Base-by-base conservation (phyloP, 2,329 filamentous ascomycete genomes). In the Plenodomus lindquistii region DNA sequence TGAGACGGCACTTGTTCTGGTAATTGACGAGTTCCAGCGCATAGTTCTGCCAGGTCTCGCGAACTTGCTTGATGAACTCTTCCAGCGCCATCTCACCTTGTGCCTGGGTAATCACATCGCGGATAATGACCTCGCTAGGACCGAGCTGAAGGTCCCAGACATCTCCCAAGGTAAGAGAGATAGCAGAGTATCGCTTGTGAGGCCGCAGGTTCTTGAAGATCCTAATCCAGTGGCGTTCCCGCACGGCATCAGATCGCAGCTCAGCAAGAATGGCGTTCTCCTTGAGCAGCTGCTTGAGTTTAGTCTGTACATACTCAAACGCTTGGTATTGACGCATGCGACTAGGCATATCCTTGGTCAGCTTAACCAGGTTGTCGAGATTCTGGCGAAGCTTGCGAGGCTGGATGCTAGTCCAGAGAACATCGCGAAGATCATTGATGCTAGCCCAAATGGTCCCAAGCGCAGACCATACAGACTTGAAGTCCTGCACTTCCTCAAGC, bases 261-360 rank as follows among this genome's bases (percentile, higher is more conserved):
- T 99, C 94, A 4, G 86, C 84, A 3, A 99, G 81, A 27, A 97
- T 81, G 10, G 87, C 81, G 67, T 97, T 99, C 61, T 96, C 91
- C 72, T 96, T 97, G 55, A 97, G 81, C 40, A 96, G 82, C 54
- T 92, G 87, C 37, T 91, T 88, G 35, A 99, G 83, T 22, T 95
- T 89, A 55, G 85, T 91, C 70, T 99, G 95, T 34, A 99, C 91
- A 67, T 99, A 93, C 73, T 99, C 95, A 69, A 99, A 99, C n/a
- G 95, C 95, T 61, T 95, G 93, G 72, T 99, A 99, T 68, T 99
- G 95, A 52, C 95, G 87, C 93, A 99, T 97, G 50, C 94, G 87
- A 73, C 91, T 96, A 0, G 95, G 94, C 94, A 99, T 97, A 55
- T 97, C 93, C 76, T 96, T 97, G 29, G 92, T 97, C 83, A 96